A percentile compares a stretch with the other conserved stretches of the same genome.
Evolutionary conservation across 2,329 filamentous ascomycete genomes (phyloP).

Genomic region (Diaporthe destruens): DNA sequence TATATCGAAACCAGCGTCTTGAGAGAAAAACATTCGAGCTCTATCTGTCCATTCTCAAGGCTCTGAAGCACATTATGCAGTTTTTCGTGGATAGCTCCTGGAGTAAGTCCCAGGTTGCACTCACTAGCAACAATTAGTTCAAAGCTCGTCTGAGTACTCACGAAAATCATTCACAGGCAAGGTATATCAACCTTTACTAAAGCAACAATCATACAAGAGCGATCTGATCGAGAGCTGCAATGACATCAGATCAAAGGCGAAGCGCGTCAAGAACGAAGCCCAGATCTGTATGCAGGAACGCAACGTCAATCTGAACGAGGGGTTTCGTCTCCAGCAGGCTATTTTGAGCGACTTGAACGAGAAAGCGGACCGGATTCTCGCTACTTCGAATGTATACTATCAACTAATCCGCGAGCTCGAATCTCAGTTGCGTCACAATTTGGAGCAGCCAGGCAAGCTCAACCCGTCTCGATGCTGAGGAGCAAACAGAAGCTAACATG

Average conservation of each 20-base stretch:
- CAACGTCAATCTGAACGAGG: background rate
- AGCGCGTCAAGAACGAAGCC: slow-evolving; percentile 1
- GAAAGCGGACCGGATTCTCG: background rate
- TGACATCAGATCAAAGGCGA: background rate
- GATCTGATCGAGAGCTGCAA: slow-evolving; percentile 1
- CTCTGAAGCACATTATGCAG: background rate
- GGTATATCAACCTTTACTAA: background rate
- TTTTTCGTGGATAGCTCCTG: slow-evolving; percentile 1
- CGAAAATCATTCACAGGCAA: background rate
- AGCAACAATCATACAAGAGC: slow-evolving; percentile 15
- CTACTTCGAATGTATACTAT: background rate
- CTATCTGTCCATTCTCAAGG: background rate
- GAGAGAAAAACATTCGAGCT: slow-evolving; percentile 1
- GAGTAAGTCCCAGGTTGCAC: background rate
- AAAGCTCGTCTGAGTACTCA: background rate
- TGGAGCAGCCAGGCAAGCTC: background rate
- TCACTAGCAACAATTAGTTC: background rate
- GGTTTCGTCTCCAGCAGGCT: background rate
- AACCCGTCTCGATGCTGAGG: background rate
- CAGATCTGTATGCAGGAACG: slow-evolving; percentile 13
- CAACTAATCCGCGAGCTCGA: background rate
- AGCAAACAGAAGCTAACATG: background rate
- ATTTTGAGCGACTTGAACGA: background rate
- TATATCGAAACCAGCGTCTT: background rate
- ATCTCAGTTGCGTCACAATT: background rate